These are phyloP conservation scores for Echinosophora koreensis DNA, from an alignment of 306 rosid genomes.

Conservation along the genomic window DNA sequence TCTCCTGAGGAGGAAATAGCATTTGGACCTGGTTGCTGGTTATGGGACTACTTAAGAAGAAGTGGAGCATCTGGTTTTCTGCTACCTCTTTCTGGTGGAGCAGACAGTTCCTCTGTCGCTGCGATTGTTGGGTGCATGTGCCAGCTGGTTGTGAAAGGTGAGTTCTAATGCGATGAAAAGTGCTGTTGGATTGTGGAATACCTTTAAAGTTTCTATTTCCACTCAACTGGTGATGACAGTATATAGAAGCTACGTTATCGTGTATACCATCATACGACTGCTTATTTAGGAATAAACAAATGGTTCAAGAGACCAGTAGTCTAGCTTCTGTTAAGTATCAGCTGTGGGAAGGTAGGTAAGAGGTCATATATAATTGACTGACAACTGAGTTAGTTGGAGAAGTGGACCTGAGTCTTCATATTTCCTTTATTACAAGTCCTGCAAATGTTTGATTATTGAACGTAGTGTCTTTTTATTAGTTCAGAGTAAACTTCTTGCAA, in stretches of 20 bases:
- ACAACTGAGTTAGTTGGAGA: background rate
- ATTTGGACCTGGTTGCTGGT: constrained; percentile 97
- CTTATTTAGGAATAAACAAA: constrained; percentile 33
- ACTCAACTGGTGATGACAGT: constrained; percentile 16
- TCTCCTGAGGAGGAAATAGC: constrained; percentile 97
- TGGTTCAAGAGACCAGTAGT: constrained; percentile 26
- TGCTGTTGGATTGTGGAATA: constrained; percentile 33
- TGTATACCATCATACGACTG: background rate
- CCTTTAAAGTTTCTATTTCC: constrained; percentile 37
- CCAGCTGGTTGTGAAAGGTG: constrained; percentile 94
- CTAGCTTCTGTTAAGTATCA: constrained; percentile 1
- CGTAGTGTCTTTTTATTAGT: constrained; percentile 11
- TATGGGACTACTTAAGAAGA: constrained; percentile 98
- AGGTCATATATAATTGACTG: constrained; percentile 35
- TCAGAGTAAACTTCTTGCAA: constrained; percentile 21
- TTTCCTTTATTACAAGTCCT: constrained; percentile 41
- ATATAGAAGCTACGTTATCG: constrained; percentile 24
- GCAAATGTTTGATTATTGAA: constrained; percentile 33
- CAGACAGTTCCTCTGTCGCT: constrained; percentile 97
- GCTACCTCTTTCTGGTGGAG: constrained; percentile 99
- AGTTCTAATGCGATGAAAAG: constrained; percentile 22
- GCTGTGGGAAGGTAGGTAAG: background rate
- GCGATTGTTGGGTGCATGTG: constrained; percentile 99
- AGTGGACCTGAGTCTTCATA: constrained; percentile 14
- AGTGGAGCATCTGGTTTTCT: constrained; percentile 99